Conservation (phyloP, 768 basidiomycete genomes). For the Rhodotorula paludigena region DNA sequence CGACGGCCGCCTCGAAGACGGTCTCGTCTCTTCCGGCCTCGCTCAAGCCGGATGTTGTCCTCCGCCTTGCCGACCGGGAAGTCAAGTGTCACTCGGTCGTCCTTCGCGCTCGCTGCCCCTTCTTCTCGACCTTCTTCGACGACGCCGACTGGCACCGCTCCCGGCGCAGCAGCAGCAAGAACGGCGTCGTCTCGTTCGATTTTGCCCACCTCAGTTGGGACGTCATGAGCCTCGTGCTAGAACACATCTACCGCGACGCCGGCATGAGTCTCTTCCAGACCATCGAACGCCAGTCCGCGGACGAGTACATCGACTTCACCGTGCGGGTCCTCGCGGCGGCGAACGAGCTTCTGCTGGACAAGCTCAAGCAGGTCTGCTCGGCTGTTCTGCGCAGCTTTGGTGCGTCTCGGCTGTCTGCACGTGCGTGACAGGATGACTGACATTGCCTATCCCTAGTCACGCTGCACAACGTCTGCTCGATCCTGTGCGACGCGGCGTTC, state of each 20-base stretch:
- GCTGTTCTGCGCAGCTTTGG: constrained; percentile 54
- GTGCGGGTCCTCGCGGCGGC: constrained; percentile 81
- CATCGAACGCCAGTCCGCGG: constrained; percentile 63
- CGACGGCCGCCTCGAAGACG: background rate
- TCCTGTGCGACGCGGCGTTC: constrained; percentile 75
- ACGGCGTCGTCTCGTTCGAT: constrained; percentile 60
- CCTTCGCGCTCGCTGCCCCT: constrained; percentile 73
- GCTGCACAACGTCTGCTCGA: constrained; percentile 68
- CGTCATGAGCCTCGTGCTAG: constrained; percentile 68
- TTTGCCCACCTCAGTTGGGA: constrained; percentile 69
- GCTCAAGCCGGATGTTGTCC: constrained; percentile 57
- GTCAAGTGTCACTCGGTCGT: constrained; percentile 66
- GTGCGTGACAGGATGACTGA: background rate
- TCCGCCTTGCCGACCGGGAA: constrained; percentile 63
- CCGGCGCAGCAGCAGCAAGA: constrained; percentile 52
- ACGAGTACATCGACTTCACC: constrained; percentile 77
- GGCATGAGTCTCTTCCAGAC: constrained; percentile 63
- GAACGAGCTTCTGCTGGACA: constrained; percentile 85
- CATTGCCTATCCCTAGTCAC: constrained; percentile 53
- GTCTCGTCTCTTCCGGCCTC: constrained; percentile 1
- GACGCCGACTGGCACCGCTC: constrained; percentile 72
- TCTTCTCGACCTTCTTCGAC: constrained; percentile 79
- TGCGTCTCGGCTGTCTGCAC: constrained; percentile 6
- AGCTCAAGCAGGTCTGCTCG: constrained; percentile 77
- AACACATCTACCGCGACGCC: constrained; percentile 68